Conservation (phyloP, 2,329 filamentous ascomycete genomes). For the Fusarium paranaense region DNA sequence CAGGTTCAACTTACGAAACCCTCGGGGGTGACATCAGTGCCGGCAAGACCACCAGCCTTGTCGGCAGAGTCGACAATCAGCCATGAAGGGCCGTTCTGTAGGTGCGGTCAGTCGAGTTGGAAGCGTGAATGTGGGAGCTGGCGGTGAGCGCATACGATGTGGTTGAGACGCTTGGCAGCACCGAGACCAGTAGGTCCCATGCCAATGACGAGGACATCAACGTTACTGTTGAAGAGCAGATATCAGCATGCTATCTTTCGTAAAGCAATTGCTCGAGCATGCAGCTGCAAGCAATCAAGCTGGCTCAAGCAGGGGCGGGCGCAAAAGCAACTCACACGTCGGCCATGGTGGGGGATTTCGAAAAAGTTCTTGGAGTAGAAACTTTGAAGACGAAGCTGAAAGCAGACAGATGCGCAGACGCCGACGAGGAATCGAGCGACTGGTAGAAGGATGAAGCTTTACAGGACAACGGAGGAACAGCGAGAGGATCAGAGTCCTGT, state of each 20-base stretch:
- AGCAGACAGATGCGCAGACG: constrained; percentile 36
- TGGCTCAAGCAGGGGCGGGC: constrained; percentile 15
- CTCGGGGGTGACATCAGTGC: constrained; percentile 93
- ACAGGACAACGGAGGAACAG: constrained; percentile 39
- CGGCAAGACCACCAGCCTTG: constrained; percentile 93
- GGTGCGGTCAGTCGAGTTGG: constrained; percentile 40
- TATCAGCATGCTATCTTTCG: constrained; percentile 30
- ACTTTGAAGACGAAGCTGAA: constrained; percentile 17
- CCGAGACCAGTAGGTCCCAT: constrained; percentile 97
- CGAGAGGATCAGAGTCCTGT: constrained; percentile 41
- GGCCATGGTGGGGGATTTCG: constrained; percentile 52
- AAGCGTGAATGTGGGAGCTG: constrained; percentile 41
- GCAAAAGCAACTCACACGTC: constrained; percentile 51
- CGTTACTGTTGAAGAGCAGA: constrained; percentile 68
- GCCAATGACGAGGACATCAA: constrained; percentile 98
- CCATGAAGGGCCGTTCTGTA: constrained; percentile 91
- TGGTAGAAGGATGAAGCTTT: constrained; percentile 40
- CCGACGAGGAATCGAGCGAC: constrained; percentile 32
- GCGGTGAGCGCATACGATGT: constrained; percentile 77
- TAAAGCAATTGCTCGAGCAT: not conserved
- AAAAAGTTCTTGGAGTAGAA: constrained; percentile 24
- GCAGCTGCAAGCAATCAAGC: constrained; percentile 8
- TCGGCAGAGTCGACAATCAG: constrained; percentile 93
- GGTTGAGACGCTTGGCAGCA: constrained; percentile 97
- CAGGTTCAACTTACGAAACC: constrained; percentile 82